Conservation (phyloP, 108 stramenopile genomes). For the Pseudonitzschia delicatissima region DNA sequence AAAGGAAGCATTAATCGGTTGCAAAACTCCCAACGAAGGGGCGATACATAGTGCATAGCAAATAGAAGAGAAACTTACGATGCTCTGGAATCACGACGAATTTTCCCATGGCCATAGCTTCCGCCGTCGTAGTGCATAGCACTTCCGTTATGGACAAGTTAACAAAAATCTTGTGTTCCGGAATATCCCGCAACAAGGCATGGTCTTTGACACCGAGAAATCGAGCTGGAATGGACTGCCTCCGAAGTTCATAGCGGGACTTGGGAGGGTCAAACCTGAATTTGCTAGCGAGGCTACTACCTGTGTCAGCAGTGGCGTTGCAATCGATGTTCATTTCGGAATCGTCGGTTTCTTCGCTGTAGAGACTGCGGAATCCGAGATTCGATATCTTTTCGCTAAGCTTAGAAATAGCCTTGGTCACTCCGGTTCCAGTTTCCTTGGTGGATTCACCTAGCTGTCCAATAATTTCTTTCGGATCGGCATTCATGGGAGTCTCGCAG, state of each 20-base stretch:
- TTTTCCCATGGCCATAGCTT: conserved; percentile 96
- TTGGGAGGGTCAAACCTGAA: conserved; percentile 68
- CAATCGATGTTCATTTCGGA: neutral
- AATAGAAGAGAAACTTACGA: conserved; percentile 26
- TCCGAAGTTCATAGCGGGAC: conserved; percentile 66
- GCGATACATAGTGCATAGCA: neutral
- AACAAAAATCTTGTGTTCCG: conserved; percentile 83
- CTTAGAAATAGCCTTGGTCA: conserved; percentile 10
- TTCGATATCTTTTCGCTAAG: conserved; percentile 5
- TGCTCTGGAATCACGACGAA: conserved; percentile 84
- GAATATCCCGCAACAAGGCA: conserved; percentile 63
- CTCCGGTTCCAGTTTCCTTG: neutral
- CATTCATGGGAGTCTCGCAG: neutral
- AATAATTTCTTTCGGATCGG: neutral
- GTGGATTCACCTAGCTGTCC: conserved; percentile 1
- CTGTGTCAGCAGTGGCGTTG: neutral
- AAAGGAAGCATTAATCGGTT: neutral
- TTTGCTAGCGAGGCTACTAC: conserved; percentile 12
- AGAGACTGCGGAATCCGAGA: conserved; percentile 4
- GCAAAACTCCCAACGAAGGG: neutral
- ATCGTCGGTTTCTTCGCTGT: conserved; percentile 19
- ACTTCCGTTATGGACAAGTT: conserved; percentile 92
- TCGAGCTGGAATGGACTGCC: conserved; percentile 60
- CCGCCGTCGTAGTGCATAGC: conserved; percentile 92
- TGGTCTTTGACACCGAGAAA: conserved; percentile 91